phyloP scores from a whole-genome alignment of 257 asterid species.

The Gynochthodes officinalis region DNA sequence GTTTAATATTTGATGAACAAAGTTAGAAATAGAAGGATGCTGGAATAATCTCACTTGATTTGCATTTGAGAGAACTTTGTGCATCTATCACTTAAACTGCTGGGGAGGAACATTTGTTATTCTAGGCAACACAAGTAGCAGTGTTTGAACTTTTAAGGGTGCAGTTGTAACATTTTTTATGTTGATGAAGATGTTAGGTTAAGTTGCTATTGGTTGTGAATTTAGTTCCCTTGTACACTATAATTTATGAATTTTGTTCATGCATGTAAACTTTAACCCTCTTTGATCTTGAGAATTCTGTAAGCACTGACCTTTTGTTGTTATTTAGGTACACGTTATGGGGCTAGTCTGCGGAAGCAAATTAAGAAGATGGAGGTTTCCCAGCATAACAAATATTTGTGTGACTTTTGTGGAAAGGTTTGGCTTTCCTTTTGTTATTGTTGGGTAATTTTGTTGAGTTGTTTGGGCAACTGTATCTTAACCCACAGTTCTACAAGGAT shows the following conservation, averaged over 20 bases:
- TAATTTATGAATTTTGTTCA: background rate
- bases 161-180: background rate
- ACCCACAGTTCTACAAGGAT: background rate
- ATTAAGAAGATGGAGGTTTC: slow-evolving; percentile 52
- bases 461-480: background rate
- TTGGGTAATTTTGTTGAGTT: background rate
- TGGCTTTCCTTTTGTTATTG: background rate
- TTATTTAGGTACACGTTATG: slow-evolving; percentile 41
- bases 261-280: background rate
- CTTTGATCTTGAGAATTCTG: background rate
- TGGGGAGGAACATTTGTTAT: background rate
- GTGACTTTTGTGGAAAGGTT: slow-evolving; percentile 54
- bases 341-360: slow-evolving; percentile 51
- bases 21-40: background rate
- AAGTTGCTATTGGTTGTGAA: background rate
- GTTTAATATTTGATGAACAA: background rate
- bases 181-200: background rate
- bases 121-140: background rate
- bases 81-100: background rate
- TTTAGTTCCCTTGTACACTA: background rate
- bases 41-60: background rate
- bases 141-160: background rate
- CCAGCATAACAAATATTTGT: slow-evolving; percentile 45
- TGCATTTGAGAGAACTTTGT: background rate
- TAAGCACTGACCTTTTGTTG: background rate